Base-by-base conservation (phyloP, 2,329 filamentous ascomycete species). In the Malbranchea zuffiana region DNA sequence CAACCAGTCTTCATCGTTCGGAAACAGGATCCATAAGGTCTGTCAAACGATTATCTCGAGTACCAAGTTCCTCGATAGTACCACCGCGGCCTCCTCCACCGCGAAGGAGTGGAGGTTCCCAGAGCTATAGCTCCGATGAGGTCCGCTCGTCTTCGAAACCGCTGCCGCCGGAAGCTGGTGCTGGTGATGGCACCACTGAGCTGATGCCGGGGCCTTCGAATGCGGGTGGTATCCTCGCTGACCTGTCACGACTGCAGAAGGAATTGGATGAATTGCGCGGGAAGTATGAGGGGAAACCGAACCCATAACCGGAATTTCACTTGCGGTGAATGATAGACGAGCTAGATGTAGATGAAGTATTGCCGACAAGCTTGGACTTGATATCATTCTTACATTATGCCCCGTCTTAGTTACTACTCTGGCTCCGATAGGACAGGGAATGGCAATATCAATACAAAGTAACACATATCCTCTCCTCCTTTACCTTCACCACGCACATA, bases 161-260 rank as follows among this genome's bases (percentile, higher is more conserved):
- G 3, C 11, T 16, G 21, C 27, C 32, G 3, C 15, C 8, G 12
- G 25, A 17, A 15, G 17, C 12, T n/a, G n/a, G 20, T 10, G 4
- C 23, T n/a, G 24, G 20, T 8, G 31, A 36, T 3, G 15, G 13
- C 24, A 18, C 24, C 10, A 23, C 8, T 21, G 32, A 13, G 25
- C 15, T 12, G 17, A n/a, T 17, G 5, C 30, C 47, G 52, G 65
- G 51, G 53, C 64, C 39, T 46, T 62, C 61, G 6, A 58, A 61
- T 35, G 60, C 63, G 1, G 56, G 59, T 27, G 73, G 82, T 50
- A 83, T 87, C 41, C 57, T 88, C 46, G 80, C 80, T 1, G 80
- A 87, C 53, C 59, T 88, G 38, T 72, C 74, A 31, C 75, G 76
- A 15, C 59, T 88, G 44, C 81, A 84, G 58, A 71, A 72, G 51